Evolutionary conservation across 306 rosid genomes (phyloP).

Genomic region (Malus asiatica): DNA sequence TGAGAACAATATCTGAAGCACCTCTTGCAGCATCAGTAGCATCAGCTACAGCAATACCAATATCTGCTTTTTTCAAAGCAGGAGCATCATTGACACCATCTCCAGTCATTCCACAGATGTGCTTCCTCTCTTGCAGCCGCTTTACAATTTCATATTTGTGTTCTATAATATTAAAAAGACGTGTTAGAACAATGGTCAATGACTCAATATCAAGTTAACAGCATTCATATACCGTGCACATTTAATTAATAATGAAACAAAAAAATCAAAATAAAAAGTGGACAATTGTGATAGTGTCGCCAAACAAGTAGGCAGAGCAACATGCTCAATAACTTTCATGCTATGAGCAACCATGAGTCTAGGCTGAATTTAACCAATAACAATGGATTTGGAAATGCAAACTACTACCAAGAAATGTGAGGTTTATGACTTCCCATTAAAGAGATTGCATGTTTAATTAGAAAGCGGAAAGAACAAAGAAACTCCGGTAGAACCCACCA

Average conservation of each 20-base stretch:
- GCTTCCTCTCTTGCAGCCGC: conserved; percentile 89
- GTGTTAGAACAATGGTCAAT: conserved; percentile 13
- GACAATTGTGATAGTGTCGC: background rate
- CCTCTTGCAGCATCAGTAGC: conserved; percentile 98
- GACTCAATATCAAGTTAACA: background rate
- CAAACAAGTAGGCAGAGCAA: background rate
- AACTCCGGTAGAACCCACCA: conserved; percentile 37
- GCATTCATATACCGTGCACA: background rate
- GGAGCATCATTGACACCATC: conserved; percentile 99
- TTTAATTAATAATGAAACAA: background rate
- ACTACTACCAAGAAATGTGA: background rate
- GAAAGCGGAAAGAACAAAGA: background rate
- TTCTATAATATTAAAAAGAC: conserved; percentile 38
- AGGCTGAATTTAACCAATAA: background rate
- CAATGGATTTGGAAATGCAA: background rate
- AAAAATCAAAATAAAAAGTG: background rate
- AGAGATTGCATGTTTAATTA: background rate
- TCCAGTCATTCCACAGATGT: conserved; percentile 99
- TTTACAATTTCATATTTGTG: conserved; percentile 98
- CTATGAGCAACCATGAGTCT: background rate
- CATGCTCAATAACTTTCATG: background rate
- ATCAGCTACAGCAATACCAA: conserved; percentile 98
- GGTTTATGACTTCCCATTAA: background rate
- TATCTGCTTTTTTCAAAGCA: conserved; percentile 91
- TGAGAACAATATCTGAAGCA: conserved; percentile 97